These are phyloP conservation scores for Metschnikowia cubensis DNA, from an alignment of 805 yeast species.

Conservation along the genomic window DNA sequence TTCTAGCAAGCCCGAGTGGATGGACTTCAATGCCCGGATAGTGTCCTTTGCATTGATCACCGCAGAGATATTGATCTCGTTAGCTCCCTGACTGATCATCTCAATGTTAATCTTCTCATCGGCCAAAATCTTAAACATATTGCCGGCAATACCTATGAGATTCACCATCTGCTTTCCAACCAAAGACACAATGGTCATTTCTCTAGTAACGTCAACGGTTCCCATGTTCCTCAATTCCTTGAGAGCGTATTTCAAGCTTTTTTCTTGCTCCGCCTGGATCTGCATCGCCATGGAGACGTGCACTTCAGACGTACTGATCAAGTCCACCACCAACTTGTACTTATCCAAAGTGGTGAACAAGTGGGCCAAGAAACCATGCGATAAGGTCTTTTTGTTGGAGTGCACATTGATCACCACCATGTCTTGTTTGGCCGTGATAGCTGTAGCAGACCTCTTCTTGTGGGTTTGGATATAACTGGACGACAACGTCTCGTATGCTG, in stretches of 20 bases:
- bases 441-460: slow-evolving; percentile 76
- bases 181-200: slow-evolving; percentile 86
- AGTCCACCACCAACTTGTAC: slow-evolving; percentile 84
- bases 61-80: slow-evolving; percentile 94
- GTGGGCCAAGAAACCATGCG: slow-evolving; percentile 92
- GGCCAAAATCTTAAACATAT: slow-evolving; percentile 92
- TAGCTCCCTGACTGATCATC: slow-evolving; percentile 98
- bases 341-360: slow-evolving; percentile 84
- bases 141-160: slow-evolving; percentile 93
- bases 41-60: slow-evolving; percentile 84
- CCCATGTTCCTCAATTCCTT: slow-evolving; percentile 79
- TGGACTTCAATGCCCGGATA: slow-evolving; percentile 76
- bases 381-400: slow-evolving; percentile 85
- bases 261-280: slow-evolving; percentile 61
- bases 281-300: slow-evolving; percentile 98
- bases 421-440: slow-evolving; percentile 91
- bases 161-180: slow-evolving; percentile 98
- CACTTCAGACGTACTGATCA: slow-evolving; percentile 95
- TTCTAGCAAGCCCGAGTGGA: slow-evolving; percentile 74
- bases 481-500: slow-evolving; percentile 51
- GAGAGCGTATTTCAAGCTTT: slow-evolving; percentile 64
- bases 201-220: slow-evolving; percentile 79
- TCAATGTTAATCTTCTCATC: slow-evolving; percentile 90
- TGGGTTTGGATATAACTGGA: slow-evolving; percentile 34
- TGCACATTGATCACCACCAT: slow-evolving; percentile 91